Conservation (phyloP, 192 early-diverging fungal species). For the Paraglomus brasilianum region DNA sequence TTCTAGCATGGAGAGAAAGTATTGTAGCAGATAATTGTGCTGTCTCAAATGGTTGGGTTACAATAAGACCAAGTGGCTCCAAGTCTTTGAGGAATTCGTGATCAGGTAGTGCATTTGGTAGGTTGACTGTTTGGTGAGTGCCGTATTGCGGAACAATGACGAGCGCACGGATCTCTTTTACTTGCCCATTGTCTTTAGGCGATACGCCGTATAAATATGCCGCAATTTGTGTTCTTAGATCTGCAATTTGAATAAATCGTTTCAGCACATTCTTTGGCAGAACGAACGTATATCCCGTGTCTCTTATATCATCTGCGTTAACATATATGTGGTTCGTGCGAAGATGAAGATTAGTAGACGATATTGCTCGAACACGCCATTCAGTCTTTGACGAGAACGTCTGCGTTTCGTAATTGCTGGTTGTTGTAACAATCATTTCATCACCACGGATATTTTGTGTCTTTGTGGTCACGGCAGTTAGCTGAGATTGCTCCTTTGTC, state of each 20-base stretch:
- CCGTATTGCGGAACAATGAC: slow-evolving; percentile 99
- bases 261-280: slow-evolving; percentile 98
- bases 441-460: slow-evolving; percentile 97
- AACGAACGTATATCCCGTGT: slow-evolving; percentile 92
- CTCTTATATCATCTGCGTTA: slow-evolving; percentile 92
- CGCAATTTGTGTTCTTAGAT: slow-evolving; percentile 93
- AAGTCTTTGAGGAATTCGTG: slow-evolving; percentile 90
- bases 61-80: slow-evolving; percentile 97
- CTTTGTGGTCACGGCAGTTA: slow-evolving; percentile 94
- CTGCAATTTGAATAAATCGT: slow-evolving; percentile 92
- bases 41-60: slow-evolving; percentile 93
- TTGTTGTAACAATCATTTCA: slow-evolving; percentile 98
- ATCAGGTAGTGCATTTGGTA: slow-evolving; percentile 84
- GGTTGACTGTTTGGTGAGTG: slow-evolving; percentile 90
- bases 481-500: slow-evolving; percentile 85
- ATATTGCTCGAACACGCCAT: slow-evolving; percentile 98
- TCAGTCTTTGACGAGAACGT: slow-evolving; percentile 99
- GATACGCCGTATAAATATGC: slow-evolving; percentile 94
- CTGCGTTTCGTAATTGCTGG: slow-evolving; percentile 94
- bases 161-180: slow-evolving; percentile 93
- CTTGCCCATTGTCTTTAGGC: slow-evolving; percentile 84
- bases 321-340: slow-evolving; percentile 98
- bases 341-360: slow-evolving; percentile 91
- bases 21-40: slow-evolving; percentile 88
- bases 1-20: slow-evolving; percentile 86